Evolutionary conservation across 768 basidiomycete genomes (phyloP).

Genomic region (Termitomyces sp.): DNA sequence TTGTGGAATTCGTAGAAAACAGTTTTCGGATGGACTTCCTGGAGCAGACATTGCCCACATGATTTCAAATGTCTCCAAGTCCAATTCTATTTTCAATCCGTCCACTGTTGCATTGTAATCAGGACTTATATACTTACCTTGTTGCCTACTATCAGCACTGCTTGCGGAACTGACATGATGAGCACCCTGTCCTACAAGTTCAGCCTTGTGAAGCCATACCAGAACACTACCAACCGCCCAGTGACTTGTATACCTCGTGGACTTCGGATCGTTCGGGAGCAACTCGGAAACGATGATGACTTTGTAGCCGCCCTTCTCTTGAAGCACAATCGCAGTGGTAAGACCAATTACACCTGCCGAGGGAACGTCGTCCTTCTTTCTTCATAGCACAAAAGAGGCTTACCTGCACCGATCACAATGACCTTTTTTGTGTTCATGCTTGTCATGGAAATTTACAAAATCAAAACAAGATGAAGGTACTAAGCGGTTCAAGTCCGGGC

Average conservation of each 20-base stretch:
- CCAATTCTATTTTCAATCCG: slow-evolving; percentile 40
- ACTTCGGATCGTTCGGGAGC: slow-evolving; percentile 64
- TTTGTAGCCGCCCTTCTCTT: slow-evolving; percentile 50
- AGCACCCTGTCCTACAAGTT: slow-evolving; percentile 48
- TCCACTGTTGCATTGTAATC: background rate
- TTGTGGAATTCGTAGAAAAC: slow-evolving; percentile 60
- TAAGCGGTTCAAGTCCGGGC: background rate
- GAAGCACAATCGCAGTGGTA: slow-evolving; percentile 63
- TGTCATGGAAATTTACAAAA: background rate
- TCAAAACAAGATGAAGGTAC: background rate
- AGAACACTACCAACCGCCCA: slow-evolving; percentile 56
- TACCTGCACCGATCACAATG: slow-evolving; percentile 29
- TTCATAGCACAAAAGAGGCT: background rate
- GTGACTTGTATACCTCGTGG: slow-evolving; percentile 65
- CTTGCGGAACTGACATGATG: slow-evolving; percentile 61
- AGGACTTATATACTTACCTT: slow-evolving; percentile 29
- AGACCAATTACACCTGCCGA: slow-evolving; percentile 66
- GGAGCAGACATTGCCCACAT: slow-evolving; percentile 69
- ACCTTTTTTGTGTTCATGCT: slow-evolving; percentile 13
- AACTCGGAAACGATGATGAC: slow-evolving; percentile 70
- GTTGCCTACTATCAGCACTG: slow-evolving; percentile 39
- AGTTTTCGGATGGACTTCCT: slow-evolving; percentile 44
- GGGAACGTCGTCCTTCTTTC: background rate
- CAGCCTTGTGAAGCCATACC: background rate
- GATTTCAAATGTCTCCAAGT: slow-evolving; percentile 59